Evolutionary conservation across 176 grass and related monocot genomes (phyloP), one percentile per base, ranked within the genome.

Genomic region (Ananas comosus): DNA sequence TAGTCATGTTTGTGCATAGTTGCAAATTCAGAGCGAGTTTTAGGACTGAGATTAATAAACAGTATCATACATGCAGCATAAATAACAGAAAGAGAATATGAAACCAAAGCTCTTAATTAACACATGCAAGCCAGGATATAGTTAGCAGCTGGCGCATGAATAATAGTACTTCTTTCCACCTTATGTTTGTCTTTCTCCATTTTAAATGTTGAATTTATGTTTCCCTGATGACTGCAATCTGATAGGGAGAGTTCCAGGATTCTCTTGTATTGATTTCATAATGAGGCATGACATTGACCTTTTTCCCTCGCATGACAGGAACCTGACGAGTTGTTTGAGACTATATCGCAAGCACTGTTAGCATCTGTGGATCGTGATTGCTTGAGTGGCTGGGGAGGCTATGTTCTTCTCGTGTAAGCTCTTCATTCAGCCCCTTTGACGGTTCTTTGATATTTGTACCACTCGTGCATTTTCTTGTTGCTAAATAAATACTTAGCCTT

Each of bases 301-400:
- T 70, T 18, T 13, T 51, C 2, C 19, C 5, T 17, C 9, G 13
- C 48, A 9, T 80, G 33, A 53, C 70, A 96, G 93, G 89, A 87
- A 67, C 86, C 93, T 3, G 93, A 97, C 27, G 89, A 97, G 77
- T 70, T 97, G 54, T 97, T 97, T 42, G 86, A 92, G 81, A 97
- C 89, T 8, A 70, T 97, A 66, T 97, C 93, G n/a, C 93, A 97
- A 89, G 89, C 93, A 68, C 56, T 97, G 71, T 22, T 77, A 58
- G 74, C 89, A 57, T 97, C 93, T 12, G 79, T 90, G 12, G 89
- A 97, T 64, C 89, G 93, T 10, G 93, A 97, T 78, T 97, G 89
- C 66, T 82, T 92, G 10, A 92, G 89, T 70, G 93, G 93, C 61
- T 92, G 88, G 83, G 93, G 93, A 74, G 93, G 83, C 66, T 78